phyloP scores from a whole-genome alignment of 768 basidiomycete species.

The Leucogyrophana mollusca region DNA sequence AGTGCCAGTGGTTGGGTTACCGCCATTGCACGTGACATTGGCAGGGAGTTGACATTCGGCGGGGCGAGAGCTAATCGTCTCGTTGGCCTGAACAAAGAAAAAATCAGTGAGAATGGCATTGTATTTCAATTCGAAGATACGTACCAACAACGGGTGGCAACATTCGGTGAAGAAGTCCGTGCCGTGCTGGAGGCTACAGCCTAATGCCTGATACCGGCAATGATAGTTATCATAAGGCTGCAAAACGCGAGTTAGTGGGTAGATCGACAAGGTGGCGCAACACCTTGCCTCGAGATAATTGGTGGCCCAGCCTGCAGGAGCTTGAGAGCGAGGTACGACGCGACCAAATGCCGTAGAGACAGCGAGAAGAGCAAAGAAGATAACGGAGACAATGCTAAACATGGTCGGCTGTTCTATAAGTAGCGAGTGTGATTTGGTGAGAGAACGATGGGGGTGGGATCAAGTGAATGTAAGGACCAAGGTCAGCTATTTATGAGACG shows the following conservation, averaged over 20 bases:
- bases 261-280: slow-evolving; percentile 3
- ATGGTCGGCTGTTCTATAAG: slow-evolving; percentile 21
- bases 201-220: slow-evolving; percentile 57
- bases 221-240: slow-evolving; percentile 59
- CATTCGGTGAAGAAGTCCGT: slow-evolving; percentile 63
- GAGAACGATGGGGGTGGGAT: slow-evolving; percentile 25
- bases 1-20: slow-evolving; percentile 14
- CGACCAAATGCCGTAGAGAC: slow-evolving; percentile 32
- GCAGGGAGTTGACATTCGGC: slow-evolving; percentile 51
- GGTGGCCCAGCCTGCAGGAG: slow-evolving; percentile 45
- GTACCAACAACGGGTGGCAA: slow-evolving; percentile 69
- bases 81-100: slow-evolving; percentile 38
- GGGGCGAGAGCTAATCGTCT: slow-evolving; percentile 49
- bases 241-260: not conserved
- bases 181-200: slow-evolving; percentile 47
- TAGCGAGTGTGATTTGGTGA: slow-evolving; percentile 22
- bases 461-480: slow-evolving; percentile 10
- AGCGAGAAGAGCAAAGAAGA: slow-evolving; percentile 44
- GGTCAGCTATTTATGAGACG: slow-evolving; percentile 24
- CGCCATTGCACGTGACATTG: slow-evolving; percentile 19
- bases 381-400: slow-evolving; percentile 29
- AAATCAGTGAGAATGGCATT: slow-evolving; percentile 2
- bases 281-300: slow-evolving; percentile 43
- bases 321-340: slow-evolving; percentile 32
- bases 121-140: slow-evolving; percentile 2